Percentiles rank a stretch among this genome's conserved stretches.
These are phyloP conservation scores for Pelargonium fulgidum DNA, from an alignment of 441 rosid genomes.

Conservation along the genomic window DNA sequence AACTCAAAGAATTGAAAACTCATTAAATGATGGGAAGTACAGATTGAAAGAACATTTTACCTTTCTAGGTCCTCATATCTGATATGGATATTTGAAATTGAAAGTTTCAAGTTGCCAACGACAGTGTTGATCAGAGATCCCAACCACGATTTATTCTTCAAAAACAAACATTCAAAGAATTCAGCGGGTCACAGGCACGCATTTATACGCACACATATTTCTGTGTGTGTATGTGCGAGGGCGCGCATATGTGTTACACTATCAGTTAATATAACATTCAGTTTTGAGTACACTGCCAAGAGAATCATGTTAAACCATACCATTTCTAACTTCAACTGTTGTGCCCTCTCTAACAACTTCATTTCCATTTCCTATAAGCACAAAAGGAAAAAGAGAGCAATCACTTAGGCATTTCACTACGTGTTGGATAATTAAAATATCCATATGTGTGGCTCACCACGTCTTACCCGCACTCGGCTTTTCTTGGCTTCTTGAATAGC, in stretches of 20 bases:
- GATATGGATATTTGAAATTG: constrained; percentile 93
- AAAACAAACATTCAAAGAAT: constrained; percentile 27
- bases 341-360: constrained; percentile 70
- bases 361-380: constrained; percentile 79
- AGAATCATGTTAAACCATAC: constrained; percentile 40
- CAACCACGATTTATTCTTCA: constrained; percentile 90
- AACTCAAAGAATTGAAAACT: constrained; percentile 6
- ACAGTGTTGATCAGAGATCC: constrained; percentile 91
- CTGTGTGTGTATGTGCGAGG: neutral
- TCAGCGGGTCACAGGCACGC: constrained; percentile 7
- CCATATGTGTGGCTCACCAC: constrained; percentile 21
- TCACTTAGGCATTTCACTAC: constrained; percentile 14
- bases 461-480: constrained; percentile 76
- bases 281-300: neutral
- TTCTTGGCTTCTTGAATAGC: constrained; percentile 86
- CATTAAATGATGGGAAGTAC: constrained; percentile 17
- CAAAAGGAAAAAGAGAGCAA: constrained; percentile 14
- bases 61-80: constrained; percentile 99
- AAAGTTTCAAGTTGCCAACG: constrained; percentile 95
- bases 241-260: neutral
- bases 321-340: constrained; percentile 70
- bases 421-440: constrained; percentile 8
- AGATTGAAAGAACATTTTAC: constrained; percentile 29
- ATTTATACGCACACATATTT: neutral
- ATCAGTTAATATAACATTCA: neutral